Base-by-base conservation (phyloP, 176 grass and related monocot genomes). In the Phoenix dactylifera region DNA sequence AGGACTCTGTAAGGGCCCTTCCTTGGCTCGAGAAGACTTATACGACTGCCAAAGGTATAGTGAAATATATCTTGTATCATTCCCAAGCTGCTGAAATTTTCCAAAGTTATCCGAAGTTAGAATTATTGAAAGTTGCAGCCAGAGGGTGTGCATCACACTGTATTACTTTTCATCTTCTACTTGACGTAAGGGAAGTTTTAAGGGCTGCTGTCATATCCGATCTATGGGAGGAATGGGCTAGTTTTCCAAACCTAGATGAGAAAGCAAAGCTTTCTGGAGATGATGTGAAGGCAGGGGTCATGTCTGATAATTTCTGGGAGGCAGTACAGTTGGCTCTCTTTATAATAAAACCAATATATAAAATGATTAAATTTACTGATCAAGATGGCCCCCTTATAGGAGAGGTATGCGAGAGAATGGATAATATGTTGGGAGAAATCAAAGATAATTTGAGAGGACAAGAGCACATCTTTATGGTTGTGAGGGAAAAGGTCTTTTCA, bases 341-440 rank as follows among this genome's bases (percentile, higher is more conserved):
- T 22, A 63, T 73, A 55, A 73, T 73, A 30, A 73, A 48, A 52
- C 70, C 70, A 22, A 55, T 73, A 55, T 73, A 63, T 32, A 73
- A 73, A 49, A 73, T 63, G 70, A 62, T 73, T 29, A 73, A 55
- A 22, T 73, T 73, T 49, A 55, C 51, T 49, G 70, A 63, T 39
- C 70, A 63, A 73, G 70, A 73, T 73, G 70, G 70, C 7, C 59
- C 70, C 6, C 24, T 73, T 63, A 63, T 73, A 49, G 70, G 59
- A 39, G 70, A 73, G 39, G 59, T 73, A 35, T 73, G 70, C 25
- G 70, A 73, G 51, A 62, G 59, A 73, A 73, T 73, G 59, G 59
- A 73, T 29, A 73, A 63, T 25, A 73, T 73, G 70, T 12, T 73
- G 26, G 70, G 70, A 22, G 70, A 73, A 63, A 73, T 73, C 20